Evolutionary conservation across 2,329 filamentous ascomycete species (phyloP).

Genomic region (Fusarium mexicanum): DNA sequence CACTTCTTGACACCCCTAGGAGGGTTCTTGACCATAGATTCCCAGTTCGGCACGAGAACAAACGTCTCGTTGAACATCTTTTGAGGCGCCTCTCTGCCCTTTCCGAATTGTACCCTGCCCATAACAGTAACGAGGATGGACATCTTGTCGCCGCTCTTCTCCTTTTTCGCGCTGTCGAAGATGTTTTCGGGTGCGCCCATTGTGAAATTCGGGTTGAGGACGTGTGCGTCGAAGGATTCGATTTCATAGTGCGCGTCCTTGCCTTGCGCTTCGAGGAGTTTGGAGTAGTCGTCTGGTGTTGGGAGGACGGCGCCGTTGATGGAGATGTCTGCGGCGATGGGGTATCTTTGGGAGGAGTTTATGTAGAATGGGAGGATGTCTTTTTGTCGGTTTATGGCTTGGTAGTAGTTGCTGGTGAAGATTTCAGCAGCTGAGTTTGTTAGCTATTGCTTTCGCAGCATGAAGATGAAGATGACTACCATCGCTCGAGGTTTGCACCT

Average conservation of each 20-base stretch:
- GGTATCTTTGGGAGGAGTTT: constrained; percentile 63
- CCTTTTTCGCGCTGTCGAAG: constrained; percentile 53
- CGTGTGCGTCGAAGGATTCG: constrained; percentile 79
- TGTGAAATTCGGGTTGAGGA: constrained; percentile 75
- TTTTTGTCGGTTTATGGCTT: constrained; percentile 72
- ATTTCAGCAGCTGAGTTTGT: constrained; percentile 68
- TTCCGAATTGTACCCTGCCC: constrained; percentile 76
- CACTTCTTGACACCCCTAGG: constrained; percentile 65
- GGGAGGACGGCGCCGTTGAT: constrained; percentile 79
- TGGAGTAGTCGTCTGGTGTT: constrained; percentile 71
- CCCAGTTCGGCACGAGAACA: constrained; percentile 81
- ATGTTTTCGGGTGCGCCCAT: constrained; percentile 63
- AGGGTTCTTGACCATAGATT: constrained; percentile 63
- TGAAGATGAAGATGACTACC: constrained; percentile 46
- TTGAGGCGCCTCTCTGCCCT: constrained; percentile 68
- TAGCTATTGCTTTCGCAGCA: not conserved
- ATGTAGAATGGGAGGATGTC: constrained; percentile 77
- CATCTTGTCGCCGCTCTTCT: constrained; percentile 66
- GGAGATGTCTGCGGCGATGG: constrained; percentile 73
- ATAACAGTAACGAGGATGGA: constrained; percentile 79
- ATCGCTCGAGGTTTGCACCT: constrained; percentile 59
- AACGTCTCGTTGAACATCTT: constrained; percentile 83
- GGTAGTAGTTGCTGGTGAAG: constrained; percentile 81
- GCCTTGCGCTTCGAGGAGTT: constrained; percentile 73
- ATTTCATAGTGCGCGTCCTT: constrained; percentile 72